Evolutionary conservation across 169 alveolate genomes (phyloP).

Genomic region (Amoebophrya sp.): DNA sequence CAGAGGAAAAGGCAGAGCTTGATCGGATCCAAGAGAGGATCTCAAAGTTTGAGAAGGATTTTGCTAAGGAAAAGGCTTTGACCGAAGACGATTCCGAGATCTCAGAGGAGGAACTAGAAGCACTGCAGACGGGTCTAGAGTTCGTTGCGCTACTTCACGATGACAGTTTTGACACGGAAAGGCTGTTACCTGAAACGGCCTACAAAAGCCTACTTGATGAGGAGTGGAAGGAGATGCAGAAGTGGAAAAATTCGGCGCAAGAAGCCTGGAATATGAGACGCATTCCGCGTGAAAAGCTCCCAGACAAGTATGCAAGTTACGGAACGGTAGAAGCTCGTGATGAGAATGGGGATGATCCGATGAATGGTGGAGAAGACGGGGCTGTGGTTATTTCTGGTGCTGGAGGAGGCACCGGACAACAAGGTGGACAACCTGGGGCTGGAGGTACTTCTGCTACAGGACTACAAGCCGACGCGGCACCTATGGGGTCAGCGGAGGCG

Average conservation of each 20-base stretch:
- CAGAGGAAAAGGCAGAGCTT: too few species aligned
- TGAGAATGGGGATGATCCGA: too few species aligned
- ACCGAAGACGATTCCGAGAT: not conserved
- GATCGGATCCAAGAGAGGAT: too few species aligned
- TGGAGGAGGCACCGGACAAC: not conserved
- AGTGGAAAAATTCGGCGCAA: not conserved
- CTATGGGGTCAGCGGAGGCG: too few species aligned
- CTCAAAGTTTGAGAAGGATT: not conserved
- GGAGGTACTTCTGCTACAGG: too few species aligned
- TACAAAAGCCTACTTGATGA: not conserved
- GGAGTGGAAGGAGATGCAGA: not conserved
- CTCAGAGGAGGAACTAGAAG: not conserved
- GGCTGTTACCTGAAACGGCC: not conserved
- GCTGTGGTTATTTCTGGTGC: not conserved
- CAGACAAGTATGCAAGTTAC: too few species aligned
- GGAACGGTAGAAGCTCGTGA: too few species aligned
- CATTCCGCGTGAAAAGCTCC: not conserved
- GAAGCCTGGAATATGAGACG: not conserved
- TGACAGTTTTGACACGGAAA: not conserved
- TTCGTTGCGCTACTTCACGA: not conserved
- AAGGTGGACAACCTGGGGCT: too few species aligned
- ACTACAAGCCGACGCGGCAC: too few species aligned
- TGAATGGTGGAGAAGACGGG: not conserved
- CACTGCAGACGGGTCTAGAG: not conserved
- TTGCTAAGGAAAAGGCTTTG: too few species aligned